These are phyloP conservation scores for Rachicladosporium sp. DNA, from an alignment of 2,329 filamentous ascomycete species.

Conservation along the genomic window DNA sequence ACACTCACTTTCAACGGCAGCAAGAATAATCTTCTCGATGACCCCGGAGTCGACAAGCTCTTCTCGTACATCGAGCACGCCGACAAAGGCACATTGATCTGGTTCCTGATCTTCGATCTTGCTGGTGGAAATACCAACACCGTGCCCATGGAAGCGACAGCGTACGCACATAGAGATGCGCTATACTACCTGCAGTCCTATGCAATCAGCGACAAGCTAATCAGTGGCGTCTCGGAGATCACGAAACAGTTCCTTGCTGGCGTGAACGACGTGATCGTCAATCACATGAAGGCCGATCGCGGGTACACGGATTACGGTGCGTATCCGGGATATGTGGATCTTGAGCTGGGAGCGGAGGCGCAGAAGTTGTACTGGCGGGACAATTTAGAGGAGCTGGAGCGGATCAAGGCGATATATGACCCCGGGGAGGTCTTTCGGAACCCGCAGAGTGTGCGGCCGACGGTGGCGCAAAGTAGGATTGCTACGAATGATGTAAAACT, in stretches of 20 bases:
- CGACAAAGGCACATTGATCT: constrained; percentile 8
- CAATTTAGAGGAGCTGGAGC: constrained; percentile 18
- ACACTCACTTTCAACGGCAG: constrained; percentile 7
- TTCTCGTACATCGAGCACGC: constrained; percentile 11
- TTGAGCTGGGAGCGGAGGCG: constrained; percentile 17
- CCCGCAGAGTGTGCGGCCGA: constrained; percentile 6
- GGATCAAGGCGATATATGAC: constrained; percentile 21
- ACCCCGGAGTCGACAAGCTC: constrained; percentile 10
- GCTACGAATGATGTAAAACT: no score
- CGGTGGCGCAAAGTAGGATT: no score
- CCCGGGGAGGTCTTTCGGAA: constrained; percentile 16
- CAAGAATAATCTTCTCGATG: constrained; percentile 5
- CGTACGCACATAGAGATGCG: constrained; percentile 13
- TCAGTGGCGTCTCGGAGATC: constrained; percentile 2
- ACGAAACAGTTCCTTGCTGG: constrained; percentile 8
- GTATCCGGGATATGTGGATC: constrained; percentile 14
- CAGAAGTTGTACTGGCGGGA: constrained; percentile 18
- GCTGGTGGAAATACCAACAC: constrained; percentile 10
- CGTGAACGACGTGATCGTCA: constrained; percentile 7
- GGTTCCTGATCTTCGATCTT: constrained; percentile 13
- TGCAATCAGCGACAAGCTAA: constrained; percentile 4
- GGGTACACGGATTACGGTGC: constrained; percentile 8
- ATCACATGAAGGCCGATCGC: constrained; percentile 6
- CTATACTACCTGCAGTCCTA: constrained; percentile 11
- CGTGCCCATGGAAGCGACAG: constrained; percentile 9